Conservation (phyloP, 2,329 filamentous ascomycete species). For the Sclerotinia glacialis region DNA sequence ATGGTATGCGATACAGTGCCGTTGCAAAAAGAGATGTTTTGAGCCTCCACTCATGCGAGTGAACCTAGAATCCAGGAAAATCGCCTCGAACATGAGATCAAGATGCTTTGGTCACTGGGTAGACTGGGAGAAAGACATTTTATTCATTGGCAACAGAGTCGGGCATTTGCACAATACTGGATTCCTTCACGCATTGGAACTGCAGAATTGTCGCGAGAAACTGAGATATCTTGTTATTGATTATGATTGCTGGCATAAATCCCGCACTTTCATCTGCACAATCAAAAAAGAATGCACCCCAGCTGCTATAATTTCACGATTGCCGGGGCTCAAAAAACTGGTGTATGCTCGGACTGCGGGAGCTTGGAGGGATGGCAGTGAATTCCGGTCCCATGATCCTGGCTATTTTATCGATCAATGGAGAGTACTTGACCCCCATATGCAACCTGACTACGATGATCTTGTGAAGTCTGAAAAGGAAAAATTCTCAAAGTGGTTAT, state of each 20-base stretch:
- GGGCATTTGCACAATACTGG: slow-evolving; percentile 21
- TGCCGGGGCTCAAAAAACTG: neutral
- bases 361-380: slow-evolving; percentile 6
- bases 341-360: neutral
- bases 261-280: neutral
- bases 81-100: neutral
- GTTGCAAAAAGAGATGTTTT: slow-evolving; percentile 1
- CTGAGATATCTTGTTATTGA: slow-evolving; percentile 3
- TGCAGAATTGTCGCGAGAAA: slow-evolving; percentile 2
- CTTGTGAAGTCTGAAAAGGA: neutral
- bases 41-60: neutral
- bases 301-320: neutral
- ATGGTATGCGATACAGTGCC: slow-evolving; percentile 6
- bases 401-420: neutral
- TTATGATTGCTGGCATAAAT: neutral
- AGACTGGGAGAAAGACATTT: slow-evolving; percentile 13
- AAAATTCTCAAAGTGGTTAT: neutral
- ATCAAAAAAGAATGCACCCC: neutral
- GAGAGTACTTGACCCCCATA: neutral
- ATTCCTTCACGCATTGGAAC: slow-evolving; percentile 18
- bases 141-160: slow-evolving; percentile 15
- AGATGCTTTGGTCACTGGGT: neutral
- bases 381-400: neutral
- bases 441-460: neutral
- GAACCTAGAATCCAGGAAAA: neutral